A percentile compares a stretch with the other conserved stretches of the same genome.
These are phyloP conservation scores for Ustilago esculenta DNA, from an alignment of 1,284 basidiomycete species.

Conservation along the genomic window DNA sequence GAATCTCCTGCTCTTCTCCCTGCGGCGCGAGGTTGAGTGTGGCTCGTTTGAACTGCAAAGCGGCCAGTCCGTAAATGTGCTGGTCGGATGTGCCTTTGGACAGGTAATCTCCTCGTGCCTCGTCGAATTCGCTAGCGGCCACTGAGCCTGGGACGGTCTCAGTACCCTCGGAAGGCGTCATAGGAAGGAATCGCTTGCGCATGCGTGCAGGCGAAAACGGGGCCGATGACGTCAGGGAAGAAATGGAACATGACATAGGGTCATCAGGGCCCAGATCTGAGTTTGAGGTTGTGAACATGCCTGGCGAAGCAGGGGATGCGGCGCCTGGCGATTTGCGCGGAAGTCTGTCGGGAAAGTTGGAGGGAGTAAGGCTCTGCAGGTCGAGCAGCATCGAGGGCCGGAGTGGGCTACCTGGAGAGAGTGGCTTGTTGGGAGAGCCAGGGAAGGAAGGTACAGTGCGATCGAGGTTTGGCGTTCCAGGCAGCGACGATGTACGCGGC, in stretches of 20 bases:
- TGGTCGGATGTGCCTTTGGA: constrained; percentile 24
- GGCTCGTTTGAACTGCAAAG: constrained; percentile 24
- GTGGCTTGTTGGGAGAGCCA: constrained; percentile 41
- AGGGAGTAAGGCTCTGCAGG: constrained; percentile 26
- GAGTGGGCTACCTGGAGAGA: constrained; percentile 19
- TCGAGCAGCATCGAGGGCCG: constrained; percentile 29
- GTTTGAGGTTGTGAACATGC: constrained; percentile 27
- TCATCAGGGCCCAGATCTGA: constrained; percentile 34
- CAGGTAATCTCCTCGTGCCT: constrained; percentile 29
- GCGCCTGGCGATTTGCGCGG: not conserved
- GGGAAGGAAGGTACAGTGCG: constrained; percentile 12
- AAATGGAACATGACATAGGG: constrained; percentile 20
- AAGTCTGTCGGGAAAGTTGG: constrained; percentile 5
- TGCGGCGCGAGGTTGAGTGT: constrained; percentile 30
- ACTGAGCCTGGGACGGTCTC: constrained; percentile 47
- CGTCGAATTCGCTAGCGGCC: constrained; percentile 34
- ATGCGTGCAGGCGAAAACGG: constrained; percentile 11
- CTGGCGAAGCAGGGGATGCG: constrained; percentile 24
- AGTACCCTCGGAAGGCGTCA: constrained; percentile 43
- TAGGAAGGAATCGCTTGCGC: constrained; percentile 13
- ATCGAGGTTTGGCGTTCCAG: constrained; percentile 19
- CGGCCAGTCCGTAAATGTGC: constrained; percentile 21
- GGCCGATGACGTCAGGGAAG: constrained; percentile 30
- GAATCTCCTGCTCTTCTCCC: constrained; percentile 13
- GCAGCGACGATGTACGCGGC: constrained; percentile 37